Evolutionary conservation across 768 basidiomycete genomes (phyloP).

Genomic region (Pleurotus salmoneostramineus): DNA sequence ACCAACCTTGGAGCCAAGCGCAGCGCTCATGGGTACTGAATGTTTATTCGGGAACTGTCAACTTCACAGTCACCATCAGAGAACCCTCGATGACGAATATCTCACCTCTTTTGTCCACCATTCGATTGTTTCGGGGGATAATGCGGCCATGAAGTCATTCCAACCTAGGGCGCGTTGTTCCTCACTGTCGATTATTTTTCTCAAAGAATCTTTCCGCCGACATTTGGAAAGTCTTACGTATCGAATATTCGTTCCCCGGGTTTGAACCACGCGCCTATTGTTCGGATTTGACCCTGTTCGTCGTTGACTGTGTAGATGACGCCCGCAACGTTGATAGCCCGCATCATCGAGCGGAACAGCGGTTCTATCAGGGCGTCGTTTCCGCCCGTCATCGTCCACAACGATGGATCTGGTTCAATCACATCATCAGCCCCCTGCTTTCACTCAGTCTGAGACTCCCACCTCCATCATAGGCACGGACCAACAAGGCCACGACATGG

Average conservation of each 20-base stretch:
- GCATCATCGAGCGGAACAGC: background rate
- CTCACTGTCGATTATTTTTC: conserved; percentile 10
- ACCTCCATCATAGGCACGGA: background rate
- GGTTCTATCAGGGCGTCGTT: background rate
- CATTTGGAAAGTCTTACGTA: background rate
- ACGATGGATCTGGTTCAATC: background rate
- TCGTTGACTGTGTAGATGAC: background rate
- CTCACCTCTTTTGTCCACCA: conserved; percentile 27
- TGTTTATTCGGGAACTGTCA: background rate
- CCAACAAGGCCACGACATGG: background rate
- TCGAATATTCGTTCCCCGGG: background rate
- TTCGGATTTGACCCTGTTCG: background rate
- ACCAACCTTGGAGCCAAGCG: background rate
- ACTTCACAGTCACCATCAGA: background rate
- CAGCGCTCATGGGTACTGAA: background rate
- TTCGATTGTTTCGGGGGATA: conserved; percentile 12
- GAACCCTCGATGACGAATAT: background rate
- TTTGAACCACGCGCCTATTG: background rate
- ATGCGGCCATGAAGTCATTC: conserved; percentile 19
- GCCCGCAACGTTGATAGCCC: background rate
- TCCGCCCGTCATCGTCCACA: background rate
- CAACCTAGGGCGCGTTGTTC: conserved; percentile 23
- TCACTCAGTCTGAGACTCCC: background rate
- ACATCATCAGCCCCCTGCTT: background rate
- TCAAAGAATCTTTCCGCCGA: background rate